Evolutionary conservation across 495 filamentous ascomycete species (phyloP).

Genomic region (Oidiodendron maius): DNA sequence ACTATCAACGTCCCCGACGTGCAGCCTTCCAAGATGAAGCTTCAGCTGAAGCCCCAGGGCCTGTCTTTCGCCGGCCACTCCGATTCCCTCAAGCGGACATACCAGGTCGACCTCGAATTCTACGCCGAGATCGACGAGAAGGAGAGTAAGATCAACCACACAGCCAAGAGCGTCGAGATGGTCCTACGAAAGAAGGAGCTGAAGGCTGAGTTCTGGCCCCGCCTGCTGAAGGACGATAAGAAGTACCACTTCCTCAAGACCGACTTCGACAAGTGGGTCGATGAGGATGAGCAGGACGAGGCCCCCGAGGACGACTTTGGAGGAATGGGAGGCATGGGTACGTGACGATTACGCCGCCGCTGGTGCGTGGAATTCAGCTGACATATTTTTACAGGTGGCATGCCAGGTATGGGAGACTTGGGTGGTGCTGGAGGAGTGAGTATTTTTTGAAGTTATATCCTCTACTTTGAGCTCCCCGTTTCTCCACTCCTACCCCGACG

Average conservation of each 20-base stretch:
- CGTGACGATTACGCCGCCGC: constrained; percentile 11
- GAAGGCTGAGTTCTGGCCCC: constrained; percentile 87
- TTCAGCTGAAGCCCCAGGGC: constrained; percentile 70
- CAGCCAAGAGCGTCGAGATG: constrained; percentile 76
- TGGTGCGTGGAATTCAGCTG: constrained; percentile 23
- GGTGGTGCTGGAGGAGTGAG: constrained; percentile 33
- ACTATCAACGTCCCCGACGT: constrained; percentile 85
- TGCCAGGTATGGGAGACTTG: constrained; percentile 29
- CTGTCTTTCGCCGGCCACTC: constrained; percentile 79
- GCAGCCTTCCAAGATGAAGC: constrained; percentile 56
- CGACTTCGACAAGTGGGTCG: constrained; percentile 99
- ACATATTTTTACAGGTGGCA: constrained; percentile 22
- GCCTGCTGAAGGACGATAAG: constrained; percentile 81
- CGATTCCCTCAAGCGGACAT: constrained; percentile 71
- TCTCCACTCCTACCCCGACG: too few species aligned
- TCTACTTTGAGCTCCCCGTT: too few species aligned
- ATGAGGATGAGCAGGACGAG: constrained; percentile 97
- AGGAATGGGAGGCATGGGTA: constrained; percentile 17
- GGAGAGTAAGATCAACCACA: constrained; percentile 77
- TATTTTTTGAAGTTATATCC: neutral
- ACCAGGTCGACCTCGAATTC: constrained; percentile 82
- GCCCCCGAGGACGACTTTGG: constrained; percentile 73
- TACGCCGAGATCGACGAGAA: constrained; percentile 85
- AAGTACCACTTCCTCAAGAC: constrained; percentile 97
- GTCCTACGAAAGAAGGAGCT: constrained; percentile 95